A percentile compares a stretch with the other conserved stretches of the same genome.
phyloP scores from a whole-genome alignment of 768 basidiomycete species.

The Leccinellum albellum region DNA sequence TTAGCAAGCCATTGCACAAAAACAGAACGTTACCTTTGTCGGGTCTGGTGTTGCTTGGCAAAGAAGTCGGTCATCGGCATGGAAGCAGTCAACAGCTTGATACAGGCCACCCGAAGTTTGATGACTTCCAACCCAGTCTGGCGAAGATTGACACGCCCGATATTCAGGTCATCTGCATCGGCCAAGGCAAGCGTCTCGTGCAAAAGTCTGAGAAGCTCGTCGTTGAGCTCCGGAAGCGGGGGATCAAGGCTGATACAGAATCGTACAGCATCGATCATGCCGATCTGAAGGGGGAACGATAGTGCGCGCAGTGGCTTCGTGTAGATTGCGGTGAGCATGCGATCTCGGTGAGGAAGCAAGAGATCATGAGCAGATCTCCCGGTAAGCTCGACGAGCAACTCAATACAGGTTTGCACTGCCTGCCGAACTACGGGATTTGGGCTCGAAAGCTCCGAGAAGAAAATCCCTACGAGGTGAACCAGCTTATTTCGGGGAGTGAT shows the following conservation, averaged over 20 bases:
- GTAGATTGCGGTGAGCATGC: slow-evolving; percentile 85
- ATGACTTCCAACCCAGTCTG: slow-evolving; percentile 79
- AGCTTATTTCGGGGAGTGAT: slow-evolving; percentile 50
- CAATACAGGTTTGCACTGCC: slow-evolving; percentile 78
- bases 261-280: slow-evolving; percentile 94
- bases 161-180: slow-evolving; percentile 87
- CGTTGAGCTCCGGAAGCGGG: slow-evolving; percentile 85
- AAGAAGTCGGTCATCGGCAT: slow-evolving; percentile 96
- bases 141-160: slow-evolving; percentile 71
- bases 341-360: slow-evolving; percentile 80
- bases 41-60: slow-evolving; percentile 73
- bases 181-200: slow-evolving; percentile 94
- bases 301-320: slow-evolving; percentile 95
- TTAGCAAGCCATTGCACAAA: background rate
- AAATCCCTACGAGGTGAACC: slow-evolving; percentile 70
- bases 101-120: slow-evolving; percentile 90
- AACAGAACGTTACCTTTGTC: slow-evolving; percentile 62
- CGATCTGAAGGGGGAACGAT: slow-evolving; percentile 93
- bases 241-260: slow-evolving; percentile 90
- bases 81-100: slow-evolving; percentile 88
- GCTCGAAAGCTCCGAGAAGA: slow-evolving; percentile 85
- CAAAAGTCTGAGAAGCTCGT: slow-evolving; percentile 85
- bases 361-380: slow-evolving; percentile 71
- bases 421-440: slow-evolving; percentile 82
- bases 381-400: slow-evolving; percentile 69